Percentiles rank a stretch among this genome's conserved stretches.
Evolutionary conservation across 768 basidiomycete genomes (phyloP).

Genomic region (Mycena vulgaris): DNA sequence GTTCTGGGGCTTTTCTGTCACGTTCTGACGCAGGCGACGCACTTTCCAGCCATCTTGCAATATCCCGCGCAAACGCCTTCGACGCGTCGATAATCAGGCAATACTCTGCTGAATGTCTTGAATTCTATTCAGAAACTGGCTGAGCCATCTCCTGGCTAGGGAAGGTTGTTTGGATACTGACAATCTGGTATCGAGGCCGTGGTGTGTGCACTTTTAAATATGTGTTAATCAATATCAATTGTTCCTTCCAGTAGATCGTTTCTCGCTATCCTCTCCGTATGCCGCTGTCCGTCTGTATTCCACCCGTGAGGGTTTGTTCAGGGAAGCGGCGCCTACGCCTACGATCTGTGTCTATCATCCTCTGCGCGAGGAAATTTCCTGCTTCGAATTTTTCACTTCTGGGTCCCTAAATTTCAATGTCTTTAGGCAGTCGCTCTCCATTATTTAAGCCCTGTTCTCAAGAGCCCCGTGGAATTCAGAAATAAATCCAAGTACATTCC

Average conservation of each 20-base stretch:
- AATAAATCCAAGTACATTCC: too few relatives aligned
- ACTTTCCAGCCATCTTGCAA: slow-evolving; percentile 8
- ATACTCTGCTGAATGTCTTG: background rate
- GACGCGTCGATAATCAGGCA: background rate
- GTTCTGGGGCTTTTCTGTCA: too few relatives aligned
- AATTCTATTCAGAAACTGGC: background rate
- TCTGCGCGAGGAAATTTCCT: too few relatives aligned
- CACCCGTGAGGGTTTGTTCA: background rate
- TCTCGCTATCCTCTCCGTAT: background rate
- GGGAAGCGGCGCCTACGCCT: background rate
- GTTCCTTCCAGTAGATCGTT: slow-evolving; percentile 17
- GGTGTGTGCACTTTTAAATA: background rate
- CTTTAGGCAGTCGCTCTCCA: too few relatives aligned
- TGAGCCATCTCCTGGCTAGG: background rate
- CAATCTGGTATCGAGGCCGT: background rate
- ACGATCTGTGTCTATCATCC: too few relatives aligned
- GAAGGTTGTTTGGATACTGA: background rate
- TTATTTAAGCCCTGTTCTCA: too few relatives aligned
- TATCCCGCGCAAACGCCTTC: too few relatives aligned
- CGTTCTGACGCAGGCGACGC: slow-evolving; percentile 8
- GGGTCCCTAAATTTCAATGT: too few relatives aligned
- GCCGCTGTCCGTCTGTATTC: slow-evolving; percentile 4
- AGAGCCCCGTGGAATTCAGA: too few relatives aligned
- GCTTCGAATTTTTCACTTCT: too few relatives aligned
- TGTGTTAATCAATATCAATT: background rate